Conservation (phyloP, 73 alveolate genomes). For the Paramecium caudatum region DNA sequence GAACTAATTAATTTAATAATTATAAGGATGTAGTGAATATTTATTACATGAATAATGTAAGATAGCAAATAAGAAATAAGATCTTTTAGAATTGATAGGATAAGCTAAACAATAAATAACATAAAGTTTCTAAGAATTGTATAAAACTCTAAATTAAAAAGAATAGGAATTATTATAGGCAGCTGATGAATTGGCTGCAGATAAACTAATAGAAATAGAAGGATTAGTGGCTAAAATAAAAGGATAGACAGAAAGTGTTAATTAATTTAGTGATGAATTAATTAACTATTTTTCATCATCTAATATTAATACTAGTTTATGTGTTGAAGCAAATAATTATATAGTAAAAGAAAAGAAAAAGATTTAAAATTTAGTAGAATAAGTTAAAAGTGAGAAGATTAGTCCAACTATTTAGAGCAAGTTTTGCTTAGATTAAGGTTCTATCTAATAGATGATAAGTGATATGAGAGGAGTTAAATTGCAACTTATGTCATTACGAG, state of each 20-base stretch:
- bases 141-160: constrained; percentile 22
- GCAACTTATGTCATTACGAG: constrained; percentile 48
- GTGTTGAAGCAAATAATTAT: constrained; percentile 63
- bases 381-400: constrained; percentile 15
- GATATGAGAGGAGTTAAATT: constrained; percentile 70
- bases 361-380: constrained; percentile 32
- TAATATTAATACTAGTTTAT: background rate
- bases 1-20: background rate
- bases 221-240: constrained; percentile 32
- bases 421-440: constrained; percentile 68
- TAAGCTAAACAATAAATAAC: constrained; percentile 27
- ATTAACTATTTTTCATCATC: background rate
- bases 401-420: constrained; percentile 62
- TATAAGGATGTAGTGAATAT: constrained; percentile 46
- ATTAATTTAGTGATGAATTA: constrained; percentile 11
- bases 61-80: constrained; percentile 43
- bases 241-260: constrained; percentile 42
- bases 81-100: constrained; percentile 45
- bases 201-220: constrained; percentile 60
- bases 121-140: constrained; percentile 34
- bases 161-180: constrained; percentile 56
- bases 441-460: constrained; percentile 63
- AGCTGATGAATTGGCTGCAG: constrained; percentile 62
- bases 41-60: constrained; percentile 65
- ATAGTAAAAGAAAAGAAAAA: constrained; percentile 69